Conservation (phyloP, 179 eudicot genomes). For the Beta corolliflora region DNA sequence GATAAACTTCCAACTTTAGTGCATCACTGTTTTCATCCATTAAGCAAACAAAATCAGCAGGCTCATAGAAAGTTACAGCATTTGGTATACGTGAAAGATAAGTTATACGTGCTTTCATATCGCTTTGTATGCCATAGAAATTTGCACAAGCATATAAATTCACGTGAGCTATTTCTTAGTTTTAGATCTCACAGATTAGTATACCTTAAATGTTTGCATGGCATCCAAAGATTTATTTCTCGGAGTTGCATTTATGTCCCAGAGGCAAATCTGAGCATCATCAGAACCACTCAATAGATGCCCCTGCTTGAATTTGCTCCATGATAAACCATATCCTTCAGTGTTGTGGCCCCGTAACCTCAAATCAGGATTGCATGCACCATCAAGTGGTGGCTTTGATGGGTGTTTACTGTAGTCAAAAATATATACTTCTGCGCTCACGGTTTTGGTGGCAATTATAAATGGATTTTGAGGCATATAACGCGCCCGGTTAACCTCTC, state of each 20-base stretch:
- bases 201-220: constrained; percentile 81
- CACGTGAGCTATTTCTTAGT: not conserved
- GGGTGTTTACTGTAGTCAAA: constrained; percentile 94
- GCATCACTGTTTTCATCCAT: not conserved
- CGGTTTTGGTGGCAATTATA: constrained; percentile 85
- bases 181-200: not conserved
- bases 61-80: not conserved
- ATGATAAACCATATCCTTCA: constrained; percentile 92
- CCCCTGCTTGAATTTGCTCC: constrained; percentile 89
- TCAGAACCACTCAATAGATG: constrained; percentile 92
- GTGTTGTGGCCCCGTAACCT: constrained; percentile 86
- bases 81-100: not conserved
- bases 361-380: constrained; percentile 88
- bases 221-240: constrained; percentile 81
- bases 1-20: not conserved
- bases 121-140: not conserved
- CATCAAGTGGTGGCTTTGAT: constrained; percentile 85
- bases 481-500: constrained; percentile 93
- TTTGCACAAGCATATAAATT: not conserved
- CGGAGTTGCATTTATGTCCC: constrained; percentile 92
- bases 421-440: constrained; percentile 81
- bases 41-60: not conserved
- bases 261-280: constrained; percentile 93
- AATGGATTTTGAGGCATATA: constrained; percentile 90
- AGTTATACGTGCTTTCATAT: not conserved